Base-by-base conservation (phyloP, 345 rosid genomes). In the Moricandia arvensis region DNA sequence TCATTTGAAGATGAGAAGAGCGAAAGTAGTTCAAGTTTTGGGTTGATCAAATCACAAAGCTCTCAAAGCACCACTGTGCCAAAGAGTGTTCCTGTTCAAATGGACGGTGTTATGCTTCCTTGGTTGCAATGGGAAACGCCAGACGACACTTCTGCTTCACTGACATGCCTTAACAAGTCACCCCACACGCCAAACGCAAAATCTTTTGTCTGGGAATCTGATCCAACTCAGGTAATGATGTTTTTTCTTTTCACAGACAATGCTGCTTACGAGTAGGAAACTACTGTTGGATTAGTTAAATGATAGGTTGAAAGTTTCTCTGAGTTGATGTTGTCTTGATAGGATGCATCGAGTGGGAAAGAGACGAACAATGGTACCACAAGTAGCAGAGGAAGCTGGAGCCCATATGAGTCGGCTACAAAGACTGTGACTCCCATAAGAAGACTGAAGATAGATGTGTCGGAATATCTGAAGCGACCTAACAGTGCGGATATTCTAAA, bases 51-150 rank as follows among this genome's bases (percentile, higher is more conserved):
- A 84, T 61, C 79, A 7, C 84, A 80, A 66, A 81, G 64, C 75
- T 80, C 75, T 67, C 85, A 80, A 31, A 83, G 81, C 62, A 72
- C 88, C 4, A 72, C 79, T 10, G 16, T 79, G 17, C 57, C 5
- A 4, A 83, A 78, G 68, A 76, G 86, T 69, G 59, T 34, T 38
- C 84, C 93, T 59, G 83, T 78, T 10, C 90, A 92, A 76, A 89
- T 89, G 93, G 99, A 95, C 8, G 99, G 99, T 30, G 89, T 92
- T 59, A 85, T 80, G 33, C 81, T 95, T 64, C 99, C 99, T 26
- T 95, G 99, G 97, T 81, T 95, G 79, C 85, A 88, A 67, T 95
- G 97, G 99, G 99, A 95, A 69, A 85, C 96, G 73, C 83, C 88
- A 68, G 84, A 83, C n/a, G 91, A 90, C 54, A 63, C 80, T 73